These are phyloP conservation scores for Triticum turgidum DNA, from an alignment of 176 grass and related monocot species.

Conservation along the genomic window DNA sequence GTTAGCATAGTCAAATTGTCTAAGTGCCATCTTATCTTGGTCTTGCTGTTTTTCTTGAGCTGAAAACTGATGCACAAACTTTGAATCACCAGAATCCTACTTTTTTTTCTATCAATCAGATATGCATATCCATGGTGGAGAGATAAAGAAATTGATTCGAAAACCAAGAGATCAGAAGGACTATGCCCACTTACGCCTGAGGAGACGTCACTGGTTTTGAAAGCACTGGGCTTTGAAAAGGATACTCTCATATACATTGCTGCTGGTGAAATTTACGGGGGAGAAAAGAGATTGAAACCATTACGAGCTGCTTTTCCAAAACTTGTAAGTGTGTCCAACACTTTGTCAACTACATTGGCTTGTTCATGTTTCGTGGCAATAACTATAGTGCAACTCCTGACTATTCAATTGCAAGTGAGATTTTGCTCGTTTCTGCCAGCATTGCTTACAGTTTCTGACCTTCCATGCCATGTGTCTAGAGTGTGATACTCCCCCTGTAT, in stretches of 20 bases:
- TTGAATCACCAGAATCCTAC: constrained; percentile 20
- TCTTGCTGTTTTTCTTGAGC: constrained; percentile 5
- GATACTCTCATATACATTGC: constrained; percentile 78
- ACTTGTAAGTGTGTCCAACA: constrained; percentile 47
- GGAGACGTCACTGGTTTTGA: constrained; percentile 74
- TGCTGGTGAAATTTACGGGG: constrained; percentile 87
- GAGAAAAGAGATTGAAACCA: constrained; percentile 65
- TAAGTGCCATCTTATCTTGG: not conserved
- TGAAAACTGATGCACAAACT: not conserved
- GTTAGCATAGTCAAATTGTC: not conserved
- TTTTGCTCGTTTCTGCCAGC: not conserved
- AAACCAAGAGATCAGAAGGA: constrained; percentile 79
- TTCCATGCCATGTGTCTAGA: not conserved
- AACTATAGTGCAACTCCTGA: not conserved
- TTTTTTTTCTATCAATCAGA: constrained; percentile 40
- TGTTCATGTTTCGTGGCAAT: not conserved
- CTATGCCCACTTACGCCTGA: constrained; percentile 92
- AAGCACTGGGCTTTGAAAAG: constrained; percentile 72
- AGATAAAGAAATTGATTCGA: constrained; percentile 89
- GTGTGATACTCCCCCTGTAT: not conserved
- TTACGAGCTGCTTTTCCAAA: constrained; percentile 70
- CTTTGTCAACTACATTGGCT: not conserved
- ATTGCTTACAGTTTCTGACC: not conserved
- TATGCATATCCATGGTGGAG: constrained; percentile 99
- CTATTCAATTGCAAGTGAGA: constrained; percentile 1